These are phyloP conservation scores for Termitomyces sp. DNA, from an alignment of 768 basidiomycete genomes.

Conservation along the genomic window DNA sequence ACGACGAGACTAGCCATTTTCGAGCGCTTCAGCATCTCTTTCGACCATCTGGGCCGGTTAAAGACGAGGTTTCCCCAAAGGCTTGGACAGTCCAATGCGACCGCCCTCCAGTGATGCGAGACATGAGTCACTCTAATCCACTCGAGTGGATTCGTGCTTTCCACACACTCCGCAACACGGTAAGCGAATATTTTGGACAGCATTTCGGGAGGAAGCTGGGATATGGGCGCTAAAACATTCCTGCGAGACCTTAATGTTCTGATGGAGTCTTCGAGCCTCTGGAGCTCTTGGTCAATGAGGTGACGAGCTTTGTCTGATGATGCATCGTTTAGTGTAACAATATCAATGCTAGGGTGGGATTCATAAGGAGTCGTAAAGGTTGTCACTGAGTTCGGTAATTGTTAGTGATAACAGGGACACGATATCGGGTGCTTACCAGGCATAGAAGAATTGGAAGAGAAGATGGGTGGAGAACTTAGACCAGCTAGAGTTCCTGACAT, in stretches of 20 bases:
- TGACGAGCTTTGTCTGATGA: constrained; percentile 23
- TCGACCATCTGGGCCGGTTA: constrained; percentile 32
- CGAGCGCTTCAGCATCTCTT: constrained; percentile 45
- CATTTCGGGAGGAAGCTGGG: constrained; percentile 41
- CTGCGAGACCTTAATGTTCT: constrained; percentile 32
- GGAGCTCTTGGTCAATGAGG: constrained; percentile 38
- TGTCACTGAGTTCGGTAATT: constrained; percentile 11
- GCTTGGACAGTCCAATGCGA: constrained; percentile 37
- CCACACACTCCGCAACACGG: constrained; percentile 16
- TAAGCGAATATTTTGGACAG: constrained; percentile 37
- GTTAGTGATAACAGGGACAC: neutral
- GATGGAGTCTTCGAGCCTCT: constrained; percentile 31
- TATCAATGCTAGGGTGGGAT: constrained; percentile 10
- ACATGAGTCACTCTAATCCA: constrained; percentile 42
- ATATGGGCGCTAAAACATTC: constrained; percentile 37
- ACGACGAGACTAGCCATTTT: constrained; percentile 37
- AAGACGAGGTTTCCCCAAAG: constrained; percentile 42
- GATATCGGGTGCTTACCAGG: constrained; percentile 11
- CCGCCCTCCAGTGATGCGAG: constrained; percentile 42
- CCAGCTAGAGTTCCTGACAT: constrained; percentile 30
- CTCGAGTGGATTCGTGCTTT: constrained; percentile 15
- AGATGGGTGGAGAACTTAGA: constrained; percentile 23
- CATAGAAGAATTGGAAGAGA: constrained; percentile 14
- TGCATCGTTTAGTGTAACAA: constrained; percentile 14
- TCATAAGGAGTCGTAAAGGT: constrained; percentile 20